Evolutionary conservation across 2,329 filamentous ascomycete species (phyloP).

Genomic region (Lizonia empirigonia): DNA sequence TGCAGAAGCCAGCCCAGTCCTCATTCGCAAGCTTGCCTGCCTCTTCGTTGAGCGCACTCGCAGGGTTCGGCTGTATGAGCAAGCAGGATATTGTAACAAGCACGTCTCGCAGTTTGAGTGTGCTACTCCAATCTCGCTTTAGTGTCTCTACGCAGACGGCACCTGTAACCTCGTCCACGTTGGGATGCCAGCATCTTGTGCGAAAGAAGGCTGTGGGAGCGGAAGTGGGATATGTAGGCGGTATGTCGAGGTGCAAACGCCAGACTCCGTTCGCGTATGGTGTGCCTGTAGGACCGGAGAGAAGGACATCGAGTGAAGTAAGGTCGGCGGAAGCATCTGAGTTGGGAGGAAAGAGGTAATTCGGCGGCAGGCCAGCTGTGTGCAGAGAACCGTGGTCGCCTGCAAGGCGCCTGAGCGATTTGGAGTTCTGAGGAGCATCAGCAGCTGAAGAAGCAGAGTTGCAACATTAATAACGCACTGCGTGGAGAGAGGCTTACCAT

Average conservation of each 20-base stretch:
- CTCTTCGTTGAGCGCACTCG: constrained; percentile 66
- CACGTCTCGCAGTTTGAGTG: constrained; percentile 64
- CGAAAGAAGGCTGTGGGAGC: constrained; percentile 65
- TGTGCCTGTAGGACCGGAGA: constrained; percentile 65
- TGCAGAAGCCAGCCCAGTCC: constrained; percentile 62
- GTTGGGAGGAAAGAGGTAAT: constrained; percentile 62
- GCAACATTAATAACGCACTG: not conserved
- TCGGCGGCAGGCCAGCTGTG: constrained; percentile 61
- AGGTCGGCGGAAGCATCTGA: constrained; percentile 57
- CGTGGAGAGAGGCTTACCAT: constrained; percentile 18
- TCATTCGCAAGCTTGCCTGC: constrained; percentile 63
- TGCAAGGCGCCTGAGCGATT: constrained; percentile 62
- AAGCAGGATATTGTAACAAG: constrained; percentile 65
- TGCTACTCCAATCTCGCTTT: constrained; percentile 66
- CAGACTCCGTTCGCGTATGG: constrained; percentile 65
- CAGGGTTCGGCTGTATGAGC: constrained; percentile 67
- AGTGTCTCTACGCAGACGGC: constrained; percentile 69
- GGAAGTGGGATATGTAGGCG: constrained; percentile 59
- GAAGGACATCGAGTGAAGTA: constrained; percentile 62
- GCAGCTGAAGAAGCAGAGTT: not conserved
- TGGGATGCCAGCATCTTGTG: constrained; percentile 68
- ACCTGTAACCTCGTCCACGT: constrained; percentile 66
- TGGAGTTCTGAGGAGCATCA: constrained; percentile 49
- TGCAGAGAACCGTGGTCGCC: constrained; percentile 65
- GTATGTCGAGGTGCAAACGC: constrained; percentile 65